These are phyloP conservation scores for Ustilago sp. DNA, from an alignment of 1,284 basidiomycete species.

Conservation along the genomic window DNA sequence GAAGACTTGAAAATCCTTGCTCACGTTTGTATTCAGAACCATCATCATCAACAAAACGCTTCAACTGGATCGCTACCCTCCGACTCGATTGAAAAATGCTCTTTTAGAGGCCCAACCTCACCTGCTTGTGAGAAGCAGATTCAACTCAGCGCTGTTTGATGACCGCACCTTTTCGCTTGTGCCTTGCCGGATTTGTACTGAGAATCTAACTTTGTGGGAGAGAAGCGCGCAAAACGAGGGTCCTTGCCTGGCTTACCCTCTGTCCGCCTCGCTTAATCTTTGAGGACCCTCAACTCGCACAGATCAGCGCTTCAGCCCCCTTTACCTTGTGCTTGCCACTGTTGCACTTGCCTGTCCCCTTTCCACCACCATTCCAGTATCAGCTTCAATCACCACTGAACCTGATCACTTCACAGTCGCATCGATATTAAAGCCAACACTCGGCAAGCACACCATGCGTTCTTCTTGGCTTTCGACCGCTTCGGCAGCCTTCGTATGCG, in stretches of 20 bases:
- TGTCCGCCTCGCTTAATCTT: conserved; percentile 11
- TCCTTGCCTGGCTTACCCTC: conserved; percentile 8
- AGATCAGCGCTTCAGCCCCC: conserved; percentile 32
- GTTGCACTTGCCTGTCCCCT: not conserved
- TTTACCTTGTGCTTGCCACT: conserved; percentile 6
- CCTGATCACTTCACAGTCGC: not conserved
- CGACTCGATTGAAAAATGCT: conserved; percentile 4
- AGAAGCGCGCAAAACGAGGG: conserved; percentile 20
- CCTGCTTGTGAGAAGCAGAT: not conserved
- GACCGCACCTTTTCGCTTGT: conserved; percentile 26
- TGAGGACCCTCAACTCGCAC: conserved; percentile 16
- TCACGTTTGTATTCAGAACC: no score
- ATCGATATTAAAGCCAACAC: conserved; percentile 12
- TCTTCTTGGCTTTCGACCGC: conserved; percentile 62
- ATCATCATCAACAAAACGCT: no score
- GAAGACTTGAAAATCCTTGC: no score
- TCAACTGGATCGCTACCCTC: conserved; percentile 23
- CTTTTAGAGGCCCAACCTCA: no score
- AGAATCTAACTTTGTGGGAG: not conserved
- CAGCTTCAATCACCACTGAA: no score
- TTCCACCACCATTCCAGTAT: conserved; percentile 16
- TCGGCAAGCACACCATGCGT: conserved; percentile 35
- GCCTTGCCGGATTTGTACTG: conserved; percentile 25
- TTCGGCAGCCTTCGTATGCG: conserved; percentile 58
- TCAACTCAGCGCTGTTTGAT: conserved; percentile 24